Conservation (phyloP, 495 filamentous ascomycete genomes). For the Cercophora scortea region DNA sequence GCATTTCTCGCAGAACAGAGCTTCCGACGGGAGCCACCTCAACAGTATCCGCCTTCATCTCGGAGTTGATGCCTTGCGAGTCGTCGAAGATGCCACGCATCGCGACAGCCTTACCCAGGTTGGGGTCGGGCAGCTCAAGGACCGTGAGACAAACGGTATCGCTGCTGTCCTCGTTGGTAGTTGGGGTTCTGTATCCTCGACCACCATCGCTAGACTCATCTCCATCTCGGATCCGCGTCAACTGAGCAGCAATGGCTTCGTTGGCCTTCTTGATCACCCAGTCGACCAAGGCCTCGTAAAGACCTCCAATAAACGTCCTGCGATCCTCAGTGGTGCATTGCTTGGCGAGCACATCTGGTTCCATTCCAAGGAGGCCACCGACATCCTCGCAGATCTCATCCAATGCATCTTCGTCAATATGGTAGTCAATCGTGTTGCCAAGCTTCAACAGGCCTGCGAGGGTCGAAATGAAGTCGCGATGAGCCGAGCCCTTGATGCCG, state of each 20-base stretch:
- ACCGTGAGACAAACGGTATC: conserved; percentile 88
- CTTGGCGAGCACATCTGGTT: conserved; percentile 72
- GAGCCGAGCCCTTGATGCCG: conserved; percentile 79
- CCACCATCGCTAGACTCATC: conserved; percentile 57
- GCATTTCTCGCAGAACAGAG: conserved; percentile 80
- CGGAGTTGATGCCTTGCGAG: conserved; percentile 79
- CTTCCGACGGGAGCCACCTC: conserved; percentile 57
- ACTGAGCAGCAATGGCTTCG: conserved; percentile 71
- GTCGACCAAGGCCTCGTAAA: conserved; percentile 93
- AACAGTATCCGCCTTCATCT: conserved; percentile 95
- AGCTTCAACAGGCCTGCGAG: conserved; percentile 85
- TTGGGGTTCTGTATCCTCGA: conserved; percentile 49
- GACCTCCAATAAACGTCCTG: conserved; percentile 67
- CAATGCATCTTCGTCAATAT: conserved; percentile 77
- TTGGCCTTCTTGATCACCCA: conserved; percentile 90
- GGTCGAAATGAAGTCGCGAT: conserved; percentile 72
- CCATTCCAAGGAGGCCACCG: conserved; percentile 72
- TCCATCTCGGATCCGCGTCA: conserved; percentile 50
- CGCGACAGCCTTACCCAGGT: conserved; percentile 74
- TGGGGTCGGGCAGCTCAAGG: conserved; percentile 73
- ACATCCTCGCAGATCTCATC: conserved; percentile 88
- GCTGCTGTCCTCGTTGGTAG: conserved; percentile 55
- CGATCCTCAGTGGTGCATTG: conserved; percentile 80
- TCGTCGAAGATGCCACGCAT: conserved; percentile 92
- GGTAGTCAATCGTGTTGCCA: conserved; percentile 78